Base-by-base conservation (phyloP, 345 rosid genomes). In the Corchorus capsularis region DNA sequence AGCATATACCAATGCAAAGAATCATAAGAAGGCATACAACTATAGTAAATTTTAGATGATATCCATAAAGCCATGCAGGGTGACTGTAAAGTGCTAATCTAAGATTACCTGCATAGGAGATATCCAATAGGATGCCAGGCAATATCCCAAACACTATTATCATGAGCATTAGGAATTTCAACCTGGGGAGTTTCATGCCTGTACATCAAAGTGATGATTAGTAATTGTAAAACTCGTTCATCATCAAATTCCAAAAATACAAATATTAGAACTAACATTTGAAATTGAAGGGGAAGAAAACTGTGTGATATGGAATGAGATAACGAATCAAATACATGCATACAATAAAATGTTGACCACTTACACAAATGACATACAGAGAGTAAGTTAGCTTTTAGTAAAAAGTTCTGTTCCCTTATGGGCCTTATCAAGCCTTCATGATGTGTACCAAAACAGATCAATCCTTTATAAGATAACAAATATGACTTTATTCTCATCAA, bases 81-180 rank as follows among this genome's bases (percentile, higher is more conserved):
- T 20, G 52, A 49, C 47, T 6, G 15, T 37, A 49, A 22, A 34
- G 10, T 49, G 50, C 20, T 61, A 15, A 12, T 66, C 55, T 74
- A 53, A 20, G 53, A 56, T 73, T 81, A 96, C 99, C 99, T 96
- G 94, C 98, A 89, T 78, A 96, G 98, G 75, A 96, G 93, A 85
- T 96, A 96, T 74, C 99, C 99, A 71, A 92, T 91, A 75, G 99
- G 99, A 87, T 96, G 99, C 99, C 98, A 93, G 46, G 97, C 90
- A 74, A 96, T 90, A 87, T 93, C 97, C 97, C 97, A 96, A 53
- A 96, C 97, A 80, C 95, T 89, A 82, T 87, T 90, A 79, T 92
- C 99, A 84, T 96, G 99, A 32, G 97, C 97, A 81, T 76, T 87
- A 15, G 87, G 54, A 76, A 91, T 91, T 85, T 96, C 98, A 83